Evolutionary conservation across 352 stramenopile species (phyloP), one percentile per base, ranked within the genome.

Genomic region (Globisporangium solare): DNA sequence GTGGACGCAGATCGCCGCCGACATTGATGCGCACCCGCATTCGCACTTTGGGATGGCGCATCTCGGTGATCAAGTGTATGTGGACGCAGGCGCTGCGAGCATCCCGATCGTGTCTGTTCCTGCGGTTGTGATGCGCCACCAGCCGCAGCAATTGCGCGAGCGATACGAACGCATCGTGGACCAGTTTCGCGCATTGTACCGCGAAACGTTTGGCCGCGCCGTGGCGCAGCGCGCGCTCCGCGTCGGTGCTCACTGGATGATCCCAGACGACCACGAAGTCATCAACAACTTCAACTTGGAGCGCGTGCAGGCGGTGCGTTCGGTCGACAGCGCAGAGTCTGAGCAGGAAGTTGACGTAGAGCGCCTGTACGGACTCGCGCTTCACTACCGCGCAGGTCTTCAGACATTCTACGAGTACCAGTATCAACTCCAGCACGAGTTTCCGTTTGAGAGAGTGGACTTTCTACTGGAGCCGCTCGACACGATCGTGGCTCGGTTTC

Each of bases 201-300:
- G 76, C 35, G 50, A 63, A 41, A 84, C 75, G 1, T 80, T 83
- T 22, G 77, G 82, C 6, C 73, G 79, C 7, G 63, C 64, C 2
- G 51, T 59, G 45, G 56, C 71, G 0, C 78, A 89, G 51, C 66
- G 66, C n/a, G 72, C 88, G 51, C 58, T 90, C 3, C 78, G 82
- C 2, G 45, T 59, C 4, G 82, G 82, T 24, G 82, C 82, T 13
- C 79, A 90, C 55, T 90, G 78, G 80, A 92, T 92, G 82, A 48
- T 90, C 4, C 76, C 81, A 0, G 82, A 92, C 51, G 82, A 92
- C 63, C 82, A 92, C 57, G 82, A 92, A 43, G 67, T 92, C 17
- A 58, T 83, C 54, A 92, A 90, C 67, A 92, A 92, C 54, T 70
- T 87, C 56, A 90, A 86, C 56, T 66, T 66, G 18, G 67, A 74